These are phyloP conservation scores for Penicillium sp. DNA, from an alignment of 2,329 filamentous ascomycete genomes.

Conservation along the genomic window DNA sequence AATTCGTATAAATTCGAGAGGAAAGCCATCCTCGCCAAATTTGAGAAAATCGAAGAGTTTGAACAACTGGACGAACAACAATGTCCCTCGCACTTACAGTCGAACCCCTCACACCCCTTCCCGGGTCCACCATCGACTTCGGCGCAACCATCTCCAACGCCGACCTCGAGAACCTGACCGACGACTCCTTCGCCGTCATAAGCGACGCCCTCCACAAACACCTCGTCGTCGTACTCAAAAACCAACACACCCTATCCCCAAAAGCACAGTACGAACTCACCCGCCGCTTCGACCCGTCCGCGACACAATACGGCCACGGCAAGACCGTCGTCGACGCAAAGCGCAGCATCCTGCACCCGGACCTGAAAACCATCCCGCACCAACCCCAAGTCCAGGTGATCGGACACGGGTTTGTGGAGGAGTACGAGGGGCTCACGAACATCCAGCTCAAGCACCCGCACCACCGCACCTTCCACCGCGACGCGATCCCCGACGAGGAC, in stretches of 20 bases:
- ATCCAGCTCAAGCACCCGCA: constrained; percentile 75
- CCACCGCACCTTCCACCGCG: constrained; percentile 76
- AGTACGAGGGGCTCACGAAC: constrained; percentile 73
- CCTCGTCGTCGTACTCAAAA: constrained; percentile 73
- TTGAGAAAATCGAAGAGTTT: background rate
- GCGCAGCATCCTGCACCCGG: constrained; percentile 72
- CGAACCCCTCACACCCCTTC: constrained; percentile 29
- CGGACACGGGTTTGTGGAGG: constrained; percentile 71
- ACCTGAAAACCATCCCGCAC: constrained; percentile 79
- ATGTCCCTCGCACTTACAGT: constrained; percentile 21
- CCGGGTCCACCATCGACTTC: constrained; percentile 57
- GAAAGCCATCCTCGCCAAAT: background rate
- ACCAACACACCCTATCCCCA: constrained; percentile 67
- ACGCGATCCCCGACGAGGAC: constrained; percentile 65
- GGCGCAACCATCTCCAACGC: constrained; percentile 64
- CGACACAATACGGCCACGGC: constrained; percentile 73
- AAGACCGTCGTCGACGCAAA: constrained; percentile 73
- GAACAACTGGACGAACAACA: background rate
- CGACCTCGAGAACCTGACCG: constrained; percentile 66
- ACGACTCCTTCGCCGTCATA: constrained; percentile 68
- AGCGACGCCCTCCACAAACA: constrained; percentile 69
- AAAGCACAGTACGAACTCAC: constrained; percentile 77
- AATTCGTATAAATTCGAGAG: background rate
- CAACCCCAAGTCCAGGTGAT: constrained; percentile 83
- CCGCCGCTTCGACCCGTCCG: constrained; percentile 71